A percentile compares a stretch with the other conserved stretches of the same genome.
phyloP scores from a whole-genome alignment of 768 basidiomycete species.

The Clitopilus hobsonii region DNA sequence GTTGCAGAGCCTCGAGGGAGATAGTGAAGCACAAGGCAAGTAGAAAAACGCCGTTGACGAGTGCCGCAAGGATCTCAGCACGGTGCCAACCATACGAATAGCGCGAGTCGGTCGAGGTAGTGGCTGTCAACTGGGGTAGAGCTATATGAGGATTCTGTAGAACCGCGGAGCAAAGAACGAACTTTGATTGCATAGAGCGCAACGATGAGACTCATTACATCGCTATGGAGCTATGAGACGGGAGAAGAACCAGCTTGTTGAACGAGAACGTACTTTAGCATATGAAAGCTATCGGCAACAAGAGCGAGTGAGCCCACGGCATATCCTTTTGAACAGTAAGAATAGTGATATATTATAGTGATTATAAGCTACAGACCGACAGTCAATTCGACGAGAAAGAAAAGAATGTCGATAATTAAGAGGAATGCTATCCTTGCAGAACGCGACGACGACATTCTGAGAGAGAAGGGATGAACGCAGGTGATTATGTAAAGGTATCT shows the following conservation, averaged over 20 bases:
- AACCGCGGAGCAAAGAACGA: constrained; percentile 6
- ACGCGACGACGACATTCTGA: constrained; percentile 49
- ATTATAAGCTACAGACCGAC: constrained; percentile 43
- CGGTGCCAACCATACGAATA: constrained; percentile 99
- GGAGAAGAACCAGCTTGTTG: constrained; percentile 1
- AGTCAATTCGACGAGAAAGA: constrained; percentile 84
- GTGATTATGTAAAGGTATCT: background rate
- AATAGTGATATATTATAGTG: background rate
- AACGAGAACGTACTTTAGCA: constrained; percentile 77
- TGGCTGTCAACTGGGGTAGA: constrained; percentile 53
- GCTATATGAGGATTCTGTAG: constrained; percentile 2
- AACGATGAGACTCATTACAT: constrained; percentile 92
- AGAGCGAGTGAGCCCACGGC: constrained; percentile 94
- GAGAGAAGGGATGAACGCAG: background rate
- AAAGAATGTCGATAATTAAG: constrained; percentile 78
- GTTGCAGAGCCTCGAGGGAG: constrained; percentile 83
- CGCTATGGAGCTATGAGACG: constrained; percentile 45
- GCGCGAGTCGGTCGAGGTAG: constrained; percentile 55
- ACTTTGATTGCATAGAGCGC: constrained; percentile 94
- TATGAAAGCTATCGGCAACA: constrained; percentile 96
- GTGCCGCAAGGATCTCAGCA: constrained; percentile 92
- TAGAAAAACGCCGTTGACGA: constrained; percentile 95
- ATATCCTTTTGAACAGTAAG: constrained; percentile 51
- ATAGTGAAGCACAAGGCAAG: constrained; percentile 97
- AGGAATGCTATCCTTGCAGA: constrained; percentile 71